These are phyloP conservation scores for Daldinia sp. DNA, from an alignment of 2,329 filamentous ascomycete species.

Conservation along the genomic window DNA sequence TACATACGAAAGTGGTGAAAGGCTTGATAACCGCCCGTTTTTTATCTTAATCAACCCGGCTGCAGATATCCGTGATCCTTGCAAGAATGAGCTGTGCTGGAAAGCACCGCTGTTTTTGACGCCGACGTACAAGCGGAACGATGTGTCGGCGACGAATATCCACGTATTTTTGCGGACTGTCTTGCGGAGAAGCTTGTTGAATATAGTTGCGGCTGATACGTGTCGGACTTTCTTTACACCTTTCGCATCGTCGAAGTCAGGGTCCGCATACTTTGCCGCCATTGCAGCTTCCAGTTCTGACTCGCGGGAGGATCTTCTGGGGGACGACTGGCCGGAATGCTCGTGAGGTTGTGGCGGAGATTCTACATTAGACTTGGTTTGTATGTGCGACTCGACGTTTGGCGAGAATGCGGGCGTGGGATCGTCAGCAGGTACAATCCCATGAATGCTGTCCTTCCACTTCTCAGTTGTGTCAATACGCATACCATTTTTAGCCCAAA, in stretches of 20 bases:
- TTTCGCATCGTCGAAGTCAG: conserved; percentile 67
- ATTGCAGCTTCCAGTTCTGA: conserved; percentile 66
- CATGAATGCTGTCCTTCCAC: conserved; percentile 82
- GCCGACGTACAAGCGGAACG: conserved; percentile 84
- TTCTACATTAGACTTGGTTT: conserved; percentile 40
- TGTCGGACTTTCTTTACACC: conserved; percentile 65
- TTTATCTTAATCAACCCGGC: conserved; percentile 88
- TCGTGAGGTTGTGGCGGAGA: conserved; percentile 35
- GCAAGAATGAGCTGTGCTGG: conserved; percentile 89
- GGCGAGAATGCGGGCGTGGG: conserved; percentile 62
- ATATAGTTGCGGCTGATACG: conserved; percentile 74
- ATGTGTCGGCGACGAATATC: conserved; percentile 92
- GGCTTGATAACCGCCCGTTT: conserved; percentile 75
- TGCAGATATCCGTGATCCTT: conserved; percentile 80
- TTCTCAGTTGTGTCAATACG: conserved; percentile 78
- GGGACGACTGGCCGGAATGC: conserved; percentile 22
- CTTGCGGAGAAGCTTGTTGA: conserved; percentile 81
- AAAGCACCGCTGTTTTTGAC: conserved; percentile 91
- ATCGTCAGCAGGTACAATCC: conserved; percentile 71
- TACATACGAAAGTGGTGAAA: conserved; percentile 67
- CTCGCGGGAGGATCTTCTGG: conserved; percentile 51
- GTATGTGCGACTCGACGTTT: conserved; percentile 44
- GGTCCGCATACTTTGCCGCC: conserved; percentile 70
- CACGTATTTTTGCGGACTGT: conserved; percentile 87
- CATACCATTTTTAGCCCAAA: conserved; percentile 84